phyloP scores from a whole-genome alignment of 306 rosid species.

The Quercus variabilis region DNA sequence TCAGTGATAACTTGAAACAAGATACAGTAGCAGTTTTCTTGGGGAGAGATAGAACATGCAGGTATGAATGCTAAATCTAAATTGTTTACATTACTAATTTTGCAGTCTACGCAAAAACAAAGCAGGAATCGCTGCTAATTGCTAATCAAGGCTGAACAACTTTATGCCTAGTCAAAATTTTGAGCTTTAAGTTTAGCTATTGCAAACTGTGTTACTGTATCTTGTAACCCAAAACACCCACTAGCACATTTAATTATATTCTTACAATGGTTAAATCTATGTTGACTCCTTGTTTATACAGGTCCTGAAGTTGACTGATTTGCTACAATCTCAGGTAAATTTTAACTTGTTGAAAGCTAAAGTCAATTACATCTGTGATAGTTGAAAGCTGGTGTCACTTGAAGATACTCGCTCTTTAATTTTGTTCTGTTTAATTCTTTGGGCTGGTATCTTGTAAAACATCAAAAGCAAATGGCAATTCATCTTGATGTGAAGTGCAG shows the following conservation, averaged over 20 bases:
- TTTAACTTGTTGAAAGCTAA: not conserved
- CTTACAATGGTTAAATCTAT: not conserved
- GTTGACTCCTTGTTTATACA: not conserved
- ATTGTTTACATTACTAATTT: not conserved
- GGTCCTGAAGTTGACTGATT: conserved; percentile 40
- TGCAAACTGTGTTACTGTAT: not conserved
- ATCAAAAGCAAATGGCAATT: not conserved
- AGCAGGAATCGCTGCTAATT: not conserved
- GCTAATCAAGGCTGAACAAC: not conserved
- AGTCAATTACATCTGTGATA: not conserved
- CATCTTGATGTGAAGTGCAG: conserved; percentile 45
- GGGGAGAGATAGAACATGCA: too few relatives aligned
- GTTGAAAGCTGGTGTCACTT: conserved; percentile 9
- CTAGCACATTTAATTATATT: not conserved
- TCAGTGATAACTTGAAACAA: too few relatives aligned
- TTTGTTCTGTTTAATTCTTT: not conserved
- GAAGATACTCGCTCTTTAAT: not conserved
- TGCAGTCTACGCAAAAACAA: not conserved
- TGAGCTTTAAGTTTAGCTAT: not conserved
- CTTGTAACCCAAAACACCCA: not conserved
- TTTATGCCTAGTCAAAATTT: too few relatives aligned
- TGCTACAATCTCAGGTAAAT: not conserved
- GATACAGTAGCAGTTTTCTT: too few relatives aligned
- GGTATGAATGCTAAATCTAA: not conserved
- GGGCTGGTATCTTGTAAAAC: conserved; percentile 17